Conservation (phyloP, 345 rosid genomes). For the Sapria himalayana region DNA sequence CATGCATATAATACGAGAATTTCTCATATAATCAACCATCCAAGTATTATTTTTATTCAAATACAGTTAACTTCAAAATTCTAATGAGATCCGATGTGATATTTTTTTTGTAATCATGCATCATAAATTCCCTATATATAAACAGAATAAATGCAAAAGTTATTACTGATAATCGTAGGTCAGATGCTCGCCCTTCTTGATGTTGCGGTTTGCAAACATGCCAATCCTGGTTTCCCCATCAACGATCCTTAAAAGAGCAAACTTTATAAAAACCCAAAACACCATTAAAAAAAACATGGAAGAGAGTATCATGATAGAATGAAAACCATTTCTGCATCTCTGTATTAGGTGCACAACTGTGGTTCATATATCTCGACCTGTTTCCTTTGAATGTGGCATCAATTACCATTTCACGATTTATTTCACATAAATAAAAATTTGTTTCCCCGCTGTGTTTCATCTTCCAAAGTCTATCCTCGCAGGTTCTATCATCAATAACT, state of each 20-base stretch:
- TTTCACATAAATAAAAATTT: slow-evolving; percentile 83
- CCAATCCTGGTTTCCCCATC: slow-evolving; percentile 96
- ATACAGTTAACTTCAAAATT: no score
- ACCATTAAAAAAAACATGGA: slow-evolving; percentile 6
- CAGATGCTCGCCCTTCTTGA: slow-evolving; percentile 68
- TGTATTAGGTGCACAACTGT: slow-evolving; percentile 80
- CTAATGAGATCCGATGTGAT: no score
- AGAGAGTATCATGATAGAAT: slow-evolving; percentile 2
- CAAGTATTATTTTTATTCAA: no score
- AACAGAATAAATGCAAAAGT: slow-evolving; percentile 9
- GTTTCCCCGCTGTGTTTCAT: slow-evolving; percentile 71
- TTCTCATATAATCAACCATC: no score
- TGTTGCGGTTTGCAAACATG: slow-evolving; percentile 60
- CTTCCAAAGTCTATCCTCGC: slow-evolving; percentile 86
- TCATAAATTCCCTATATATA: neutral
- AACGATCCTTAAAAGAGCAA: slow-evolving; percentile 38
- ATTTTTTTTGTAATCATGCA: no score
- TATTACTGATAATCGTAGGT: slow-evolving; percentile 93
- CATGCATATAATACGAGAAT: no score
- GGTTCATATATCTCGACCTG: slow-evolving; percentile 89
- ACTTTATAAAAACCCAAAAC: neutral
- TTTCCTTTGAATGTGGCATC: slow-evolving; percentile 93
- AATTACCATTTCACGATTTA: slow-evolving; percentile 79
- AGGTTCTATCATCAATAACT: slow-evolving; percentile 90
- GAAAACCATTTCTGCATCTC: slow-evolving; percentile 96